Percentiles rank a stretch among this genome's conserved stretches.
These are phyloP conservation scores for Sanguinoderma infundibulare DNA, from an alignment of 1,284 basidiomycete species.

Conservation along the genomic window DNA sequence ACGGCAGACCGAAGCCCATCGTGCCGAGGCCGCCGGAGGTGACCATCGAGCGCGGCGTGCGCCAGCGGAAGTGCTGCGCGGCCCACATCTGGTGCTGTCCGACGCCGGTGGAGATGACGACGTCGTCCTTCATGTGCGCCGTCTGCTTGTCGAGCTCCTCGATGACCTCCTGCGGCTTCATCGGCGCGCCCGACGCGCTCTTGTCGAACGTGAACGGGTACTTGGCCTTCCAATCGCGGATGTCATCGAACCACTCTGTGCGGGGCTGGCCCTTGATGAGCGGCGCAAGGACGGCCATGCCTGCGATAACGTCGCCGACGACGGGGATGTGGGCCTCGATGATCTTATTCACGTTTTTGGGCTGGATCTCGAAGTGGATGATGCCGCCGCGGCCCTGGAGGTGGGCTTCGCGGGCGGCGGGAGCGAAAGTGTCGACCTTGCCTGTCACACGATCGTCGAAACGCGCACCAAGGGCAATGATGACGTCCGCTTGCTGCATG, in stretches of 20 bases:
- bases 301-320: slow-evolving; percentile 90
- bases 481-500: slow-evolving; percentile 96
- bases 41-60: slow-evolving; percentile 85
- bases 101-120: slow-evolving; percentile 92
- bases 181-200: slow-evolving; percentile 63
- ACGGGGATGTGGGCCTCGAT: slow-evolving; percentile 94
- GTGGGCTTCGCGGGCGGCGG: slow-evolving; percentile 88
- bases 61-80: slow-evolving; percentile 94
- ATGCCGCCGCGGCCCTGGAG: slow-evolving; percentile 90
- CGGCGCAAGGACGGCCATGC: slow-evolving; percentile 83
- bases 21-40: slow-evolving; percentile 98
- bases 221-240: slow-evolving; percentile 82
- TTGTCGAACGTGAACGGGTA: slow-evolving; percentile 93
- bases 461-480: slow-evolving; percentile 94
- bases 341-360: slow-evolving; percentile 99
- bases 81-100: slow-evolving; percentile 99
- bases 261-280: slow-evolving; percentile 72
- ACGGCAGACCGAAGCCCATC: slow-evolving; percentile 97
- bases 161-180: slow-evolving; percentile 98
- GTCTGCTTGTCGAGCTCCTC: slow-evolving; percentile 87
- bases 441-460: slow-evolving; percentile 99
- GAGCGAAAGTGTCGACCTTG: slow-evolving; percentile 89
- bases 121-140: slow-evolving; percentile 78
- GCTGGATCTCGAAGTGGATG: slow-evolving; percentile 98
- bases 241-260: slow-evolving; percentile 82